Base-by-base conservation (phyloP, 139 green algal species). In the Chlamydomonas sp. region DNA sequence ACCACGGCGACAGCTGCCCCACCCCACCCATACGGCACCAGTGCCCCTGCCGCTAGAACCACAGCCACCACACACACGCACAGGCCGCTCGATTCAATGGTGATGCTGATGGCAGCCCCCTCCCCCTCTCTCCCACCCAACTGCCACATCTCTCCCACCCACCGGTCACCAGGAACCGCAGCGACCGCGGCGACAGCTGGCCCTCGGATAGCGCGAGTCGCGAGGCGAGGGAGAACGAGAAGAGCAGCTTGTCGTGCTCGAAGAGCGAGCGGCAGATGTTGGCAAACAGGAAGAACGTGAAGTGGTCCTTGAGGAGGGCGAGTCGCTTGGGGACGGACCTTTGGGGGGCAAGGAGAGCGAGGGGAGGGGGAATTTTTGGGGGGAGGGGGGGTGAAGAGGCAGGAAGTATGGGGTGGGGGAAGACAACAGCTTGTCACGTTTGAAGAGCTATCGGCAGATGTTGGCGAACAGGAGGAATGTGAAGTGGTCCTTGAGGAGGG, bases 211-310 rank as follows among this genome's bases (percentile, higher is more conserved):
- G n/a, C n/a, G n/a, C n/a, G n/a, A n/a, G n/a, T n/a, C n/a, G n/a
- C 1, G 77, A 69, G 1, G 67, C 72, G 54, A 92, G 76, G 0
- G 58, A 72, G 47, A 92, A 79, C 0, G 83, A 73, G 48, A 92
- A 91, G 48, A 93, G 74, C 59, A 93, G 83, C 78, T 92, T 92
- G 80, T 93, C 84, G 69, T 91, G 89, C 71, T 90, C 88, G 68
- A 93, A 93, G 43, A 93, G 75, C 0, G 76, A 87, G 28, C 87
- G 83, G 80, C 35, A 72, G 10, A 63, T 30, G 43, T 20, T 54
- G 43, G 77, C 66, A 72, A 82, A 92, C 3, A 92, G 67, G 54
- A 88, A 84, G 73, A 79, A 89, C 0, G 79, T 89, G 76, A 88
- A 88, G 73, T 89, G 74, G 29, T 88, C 79, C 36, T 83, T 75